phyloP scores from a whole-genome alignment of 768 basidiomycete species.

The Leccinum sublutescens region DNA sequence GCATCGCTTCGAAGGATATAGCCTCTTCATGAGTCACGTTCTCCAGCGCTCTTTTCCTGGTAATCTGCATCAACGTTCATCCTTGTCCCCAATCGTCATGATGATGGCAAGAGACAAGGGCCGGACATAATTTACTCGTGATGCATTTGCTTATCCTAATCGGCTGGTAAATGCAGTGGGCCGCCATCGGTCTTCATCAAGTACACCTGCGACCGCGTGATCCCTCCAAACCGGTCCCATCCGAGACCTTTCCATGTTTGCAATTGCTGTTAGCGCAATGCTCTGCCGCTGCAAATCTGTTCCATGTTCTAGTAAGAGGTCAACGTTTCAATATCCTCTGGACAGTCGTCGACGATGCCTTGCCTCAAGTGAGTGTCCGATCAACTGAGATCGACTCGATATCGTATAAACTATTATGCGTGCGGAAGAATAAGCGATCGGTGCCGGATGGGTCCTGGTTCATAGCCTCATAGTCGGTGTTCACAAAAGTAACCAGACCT shows the following conservation, averaged over 20 bases:
- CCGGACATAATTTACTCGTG: not conserved
- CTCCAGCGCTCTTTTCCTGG: not conserved
- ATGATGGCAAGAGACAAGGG: too few species aligned
- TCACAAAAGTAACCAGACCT: not conserved
- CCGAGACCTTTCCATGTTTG: not conserved
- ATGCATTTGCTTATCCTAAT: too few species aligned
- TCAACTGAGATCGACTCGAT: slow-evolving; percentile 3
- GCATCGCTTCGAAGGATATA: slow-evolving; percentile 6
- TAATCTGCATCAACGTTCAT: not conserved
- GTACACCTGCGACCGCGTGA: not conserved
- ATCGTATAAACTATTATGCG: not conserved
- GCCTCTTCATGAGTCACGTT: slow-evolving; percentile 6
- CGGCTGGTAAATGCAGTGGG: not conserved
- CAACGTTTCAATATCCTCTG: not conserved
- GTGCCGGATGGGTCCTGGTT: not conserved
- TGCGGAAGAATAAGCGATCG: not conserved
- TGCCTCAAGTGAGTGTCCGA: not conserved
- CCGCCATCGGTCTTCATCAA: not conserved
- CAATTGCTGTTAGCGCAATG: too few species aligned
- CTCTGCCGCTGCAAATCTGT: not conserved
- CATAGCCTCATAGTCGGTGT: not conserved
- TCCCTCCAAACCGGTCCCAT: not conserved
- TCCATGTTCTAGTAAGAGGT: not conserved
- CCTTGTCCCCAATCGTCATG: slow-evolving; percentile 3
- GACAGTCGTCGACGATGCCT: not conserved